Percentiles rank a stretch among this genome's conserved stretches.
Conservation (phyloP, 73 alveolate genomes). For the Paramecium tetraurelia region DNA sequence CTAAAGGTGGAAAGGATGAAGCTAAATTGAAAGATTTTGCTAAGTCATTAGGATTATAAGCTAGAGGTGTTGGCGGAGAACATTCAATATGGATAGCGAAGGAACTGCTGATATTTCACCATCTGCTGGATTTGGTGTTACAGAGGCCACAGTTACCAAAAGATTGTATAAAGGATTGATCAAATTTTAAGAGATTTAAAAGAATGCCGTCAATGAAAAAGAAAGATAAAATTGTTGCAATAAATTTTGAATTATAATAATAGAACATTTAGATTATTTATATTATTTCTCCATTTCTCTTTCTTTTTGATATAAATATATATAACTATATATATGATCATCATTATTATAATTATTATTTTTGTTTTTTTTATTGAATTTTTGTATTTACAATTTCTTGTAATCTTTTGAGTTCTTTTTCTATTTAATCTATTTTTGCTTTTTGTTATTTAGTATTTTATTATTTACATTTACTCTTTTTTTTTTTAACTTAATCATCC, state of each 20-base stretch:
- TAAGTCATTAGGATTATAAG: neutral
- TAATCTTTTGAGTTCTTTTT: neutral
- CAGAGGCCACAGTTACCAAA: neutral
- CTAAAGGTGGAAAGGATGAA: neutral
- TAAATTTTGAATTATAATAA: neutral
- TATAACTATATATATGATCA: neutral
- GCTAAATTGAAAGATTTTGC: neutral
- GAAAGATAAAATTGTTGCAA: slow-evolving; percentile 12
- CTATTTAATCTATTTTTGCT: neutral
- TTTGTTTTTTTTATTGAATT: neutral
- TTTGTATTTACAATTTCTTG: neutral
- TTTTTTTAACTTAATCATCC: neutral
- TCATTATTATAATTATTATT: neutral
- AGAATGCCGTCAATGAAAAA: neutral
- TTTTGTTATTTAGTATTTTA: neutral
- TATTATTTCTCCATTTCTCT: neutral
- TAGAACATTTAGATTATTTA: neutral
- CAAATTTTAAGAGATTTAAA: neutral
- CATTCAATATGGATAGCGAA: slow-evolving; percentile 3
- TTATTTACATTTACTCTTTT: neutral
- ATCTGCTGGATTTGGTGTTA: slow-evolving; percentile 13
- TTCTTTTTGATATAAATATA: neutral
- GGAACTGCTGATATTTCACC: slow-evolving; percentile 18
- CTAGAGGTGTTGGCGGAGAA: slow-evolving; percentile 14
- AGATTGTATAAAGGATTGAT: slow-evolving; percentile 4